Evolutionary conservation across 2,329 filamentous ascomycete genomes (phyloP).

Genomic region (Tricladium varicosporioides): DNA sequence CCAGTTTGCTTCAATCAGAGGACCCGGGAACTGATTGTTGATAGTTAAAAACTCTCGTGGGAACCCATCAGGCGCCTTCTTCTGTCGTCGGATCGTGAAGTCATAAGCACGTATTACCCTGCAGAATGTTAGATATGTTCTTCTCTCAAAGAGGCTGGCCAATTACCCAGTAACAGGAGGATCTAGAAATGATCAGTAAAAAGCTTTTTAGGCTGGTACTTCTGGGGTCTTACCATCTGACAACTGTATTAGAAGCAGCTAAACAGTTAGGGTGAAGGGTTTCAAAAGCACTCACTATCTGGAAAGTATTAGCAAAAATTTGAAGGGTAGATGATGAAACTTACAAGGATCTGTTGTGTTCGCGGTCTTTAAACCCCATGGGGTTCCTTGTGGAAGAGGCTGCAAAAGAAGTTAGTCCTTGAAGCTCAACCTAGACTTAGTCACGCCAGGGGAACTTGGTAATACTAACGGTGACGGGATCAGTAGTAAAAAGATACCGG

Average conservation of each 20-base stretch:
- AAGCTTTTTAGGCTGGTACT: background rate
- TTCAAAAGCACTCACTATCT: slow-evolving; percentile 12
- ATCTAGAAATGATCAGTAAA: slow-evolving; percentile 1
- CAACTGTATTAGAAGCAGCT: background rate
- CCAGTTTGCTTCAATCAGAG: slow-evolving; percentile 37
- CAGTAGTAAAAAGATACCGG: background rate
- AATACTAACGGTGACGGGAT: background rate
- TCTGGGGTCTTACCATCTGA: slow-evolving; percentile 8
- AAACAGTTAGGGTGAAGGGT: too few species aligned
- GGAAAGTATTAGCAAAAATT: background rate
- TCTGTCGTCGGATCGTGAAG: slow-evolving; percentile 24
- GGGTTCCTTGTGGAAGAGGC: slow-evolving; percentile 46
- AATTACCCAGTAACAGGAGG: slow-evolving; percentile 14
- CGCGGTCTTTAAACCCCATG: slow-evolving; percentile 48
- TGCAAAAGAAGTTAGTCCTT: background rate
- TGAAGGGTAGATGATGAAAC: background rate
- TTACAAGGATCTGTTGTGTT: slow-evolving; percentile 37
- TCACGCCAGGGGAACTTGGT: background rate
- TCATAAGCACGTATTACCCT: slow-evolving; percentile 37
- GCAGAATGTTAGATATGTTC: background rate
- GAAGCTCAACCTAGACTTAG: too few species aligned
- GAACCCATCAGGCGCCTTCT: slow-evolving; percentile 39
- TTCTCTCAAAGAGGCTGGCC: background rate
- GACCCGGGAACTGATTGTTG: slow-evolving; percentile 36
- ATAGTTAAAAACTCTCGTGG: slow-evolving; percentile 50